These are phyloP conservation scores for Syzygium grande DNA, from an alignment of 345 rosid genomes.

Conservation along the genomic window DNA sequence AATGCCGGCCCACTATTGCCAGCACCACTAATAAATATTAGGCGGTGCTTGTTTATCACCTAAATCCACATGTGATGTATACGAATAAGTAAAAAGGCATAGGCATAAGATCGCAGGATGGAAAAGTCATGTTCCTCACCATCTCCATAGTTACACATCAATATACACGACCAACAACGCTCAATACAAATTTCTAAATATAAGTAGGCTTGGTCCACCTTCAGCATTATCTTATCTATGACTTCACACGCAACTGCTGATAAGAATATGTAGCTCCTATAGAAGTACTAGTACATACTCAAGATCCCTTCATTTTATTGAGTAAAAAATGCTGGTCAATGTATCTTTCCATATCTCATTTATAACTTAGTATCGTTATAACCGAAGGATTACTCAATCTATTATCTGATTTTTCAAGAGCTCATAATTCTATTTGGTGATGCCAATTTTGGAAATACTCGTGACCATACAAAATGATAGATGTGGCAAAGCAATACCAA, in stretches of 20 bases:
- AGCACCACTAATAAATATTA: constrained; percentile 94
- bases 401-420: not conserved
- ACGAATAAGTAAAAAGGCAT: not conserved
- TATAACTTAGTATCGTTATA: not conserved
- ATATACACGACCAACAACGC: not conserved
- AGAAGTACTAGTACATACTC: not conserved
- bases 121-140: not conserved
- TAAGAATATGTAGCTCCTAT: not conserved
- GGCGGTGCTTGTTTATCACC: constrained; percentile 85
- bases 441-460: not conserved
- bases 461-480: not conserved
- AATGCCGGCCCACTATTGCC: constrained; percentile 98
- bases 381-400: not conserved
- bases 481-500: not conserved
- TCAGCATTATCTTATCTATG: not conserved
- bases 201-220: not conserved
- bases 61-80: constrained; percentile 16
- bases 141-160: not conserved
- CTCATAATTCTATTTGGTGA: not conserved
- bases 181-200: not conserved
- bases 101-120: not conserved
- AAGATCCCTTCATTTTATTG: not conserved
- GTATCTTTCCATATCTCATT: not conserved
- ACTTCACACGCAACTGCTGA: not conserved
- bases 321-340: not conserved